These are phyloP conservation scores for Andrographis paniculata DNA, from an alignment of 305 asterid genomes.

Conservation along the genomic window DNA sequence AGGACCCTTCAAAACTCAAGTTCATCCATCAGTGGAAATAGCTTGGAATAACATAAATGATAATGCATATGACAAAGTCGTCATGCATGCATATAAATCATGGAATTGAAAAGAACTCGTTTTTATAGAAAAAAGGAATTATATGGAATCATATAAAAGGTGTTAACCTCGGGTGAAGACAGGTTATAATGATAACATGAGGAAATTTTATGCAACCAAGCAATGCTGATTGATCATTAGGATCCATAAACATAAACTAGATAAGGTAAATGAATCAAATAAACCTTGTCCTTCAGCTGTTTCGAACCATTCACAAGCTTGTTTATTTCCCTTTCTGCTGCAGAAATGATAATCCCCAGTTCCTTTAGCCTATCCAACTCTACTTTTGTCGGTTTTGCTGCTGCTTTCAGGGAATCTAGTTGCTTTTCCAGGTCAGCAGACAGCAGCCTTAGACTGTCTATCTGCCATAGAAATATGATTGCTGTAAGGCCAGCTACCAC, in stretches of 20 bases:
- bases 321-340: slow-evolving; percentile 71
- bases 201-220: neutral
- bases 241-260: slow-evolving; percentile 6
- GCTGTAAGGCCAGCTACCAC: slow-evolving; percentile 4
- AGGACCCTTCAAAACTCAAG: neutral
- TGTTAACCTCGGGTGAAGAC: neutral
- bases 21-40: neutral
- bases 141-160: neutral
- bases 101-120: neutral
- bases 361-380: slow-evolving; percentile 63
- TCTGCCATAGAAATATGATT: slow-evolving; percentile 29
- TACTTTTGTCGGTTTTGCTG: slow-evolving; percentile 56
- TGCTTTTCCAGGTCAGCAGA: slow-evolving; percentile 59
- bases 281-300: slow-evolving; percentile 78
- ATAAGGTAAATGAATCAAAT: slow-evolving; percentile 4
- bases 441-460: slow-evolving; percentile 63
- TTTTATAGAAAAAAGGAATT: slow-evolving; percentile 7
- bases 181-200: neutral
- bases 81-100: no score
- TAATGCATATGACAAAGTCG: no score
- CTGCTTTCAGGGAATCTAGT: slow-evolving; percentile 56
- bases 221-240: neutral
- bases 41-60: neutral
- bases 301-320: slow-evolving; percentile 69
- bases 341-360: slow-evolving; percentile 47